Base-by-base conservation (phyloP, 352 stramenopile species). In the Aphanomyces invadans region DNA sequence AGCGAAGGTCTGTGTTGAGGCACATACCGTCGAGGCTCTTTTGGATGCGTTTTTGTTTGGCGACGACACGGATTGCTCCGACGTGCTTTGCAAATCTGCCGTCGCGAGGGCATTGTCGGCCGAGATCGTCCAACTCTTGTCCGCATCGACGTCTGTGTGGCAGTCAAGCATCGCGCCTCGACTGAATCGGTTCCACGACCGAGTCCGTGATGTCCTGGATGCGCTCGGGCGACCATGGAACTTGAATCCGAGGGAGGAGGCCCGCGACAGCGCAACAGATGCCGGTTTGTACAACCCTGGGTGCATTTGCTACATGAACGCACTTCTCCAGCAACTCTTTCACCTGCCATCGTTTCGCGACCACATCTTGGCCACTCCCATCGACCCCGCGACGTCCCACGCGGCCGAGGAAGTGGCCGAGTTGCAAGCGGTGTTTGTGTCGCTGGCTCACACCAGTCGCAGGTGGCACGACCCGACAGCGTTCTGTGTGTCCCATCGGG, bases 231-330 rank as follows among this genome's bases (percentile, higher is more conserved):
- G 80, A 5, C 82, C 81, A 26, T 92, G 84, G 84, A 80, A 81
- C 56, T 85, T 81, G 48, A 33, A 54, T 1, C 79, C 84, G 5
- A 28, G 49, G 7, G 76, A 93, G 3, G 73, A 77, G 10, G 70
- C 89, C 12, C 69, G 45, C 31, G 53, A 61, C 23, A 3, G 21
- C 2, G 59, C 46, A 29, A 23, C 44, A 0, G 76, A 83, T 12
- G 85, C 84, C 45, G 97, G 96, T 7, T 76, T 99, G 0, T 88
- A 96, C 45, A 99, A 99, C 70, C 95, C 97, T 51, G 97, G 97
- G 7, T 99, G 95, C 66, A 98, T 98, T 10, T 99, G 97, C 79
- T 99, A 99, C 81, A 99, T 99, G 95, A 99, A 99, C 75, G 96
- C 94, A 0, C 77, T 99, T 0, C 72, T 99, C 2, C 97, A 99